These are phyloP conservation scores for Cruciata laevipes DNA, from an alignment of 257 asterid species.

Conservation along the genomic window DNA sequence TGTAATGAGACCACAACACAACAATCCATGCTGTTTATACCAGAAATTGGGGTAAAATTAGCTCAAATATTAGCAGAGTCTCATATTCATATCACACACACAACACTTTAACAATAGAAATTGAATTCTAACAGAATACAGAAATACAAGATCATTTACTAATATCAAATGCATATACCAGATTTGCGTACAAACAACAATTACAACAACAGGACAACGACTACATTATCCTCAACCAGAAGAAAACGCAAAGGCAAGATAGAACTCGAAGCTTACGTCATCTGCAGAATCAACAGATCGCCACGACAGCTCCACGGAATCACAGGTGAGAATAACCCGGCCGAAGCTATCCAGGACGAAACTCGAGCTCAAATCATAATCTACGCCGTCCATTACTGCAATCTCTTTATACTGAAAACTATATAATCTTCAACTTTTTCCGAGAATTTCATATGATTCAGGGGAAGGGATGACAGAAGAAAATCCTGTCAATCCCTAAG, in stretches of 20 bases:
- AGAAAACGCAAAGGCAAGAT: background rate
- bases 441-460: background rate
- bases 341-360: constrained; percentile 59
- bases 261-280: constrained; percentile 35
- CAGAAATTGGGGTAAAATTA: constrained; percentile 6
- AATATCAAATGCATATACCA: background rate
- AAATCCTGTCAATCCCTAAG: background rate
- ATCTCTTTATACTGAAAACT: constrained; percentile 14
- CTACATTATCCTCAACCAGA: background rate
- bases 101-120: background rate
- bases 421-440: too few species aligned
- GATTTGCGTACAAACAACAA: background rate
- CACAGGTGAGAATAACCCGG: constrained; percentile 56
- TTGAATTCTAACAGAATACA: background rate
- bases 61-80: background rate
- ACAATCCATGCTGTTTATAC: constrained; percentile 44
- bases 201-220: background rate
- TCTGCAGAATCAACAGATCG: constrained; percentile 36
- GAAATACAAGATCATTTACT: background rate
- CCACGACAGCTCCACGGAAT: constrained; percentile 63
- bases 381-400: constrained; percentile 27
- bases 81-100: background rate
- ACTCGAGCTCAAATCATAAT: constrained; percentile 40
- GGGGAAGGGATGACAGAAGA: background rate
- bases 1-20: constrained; percentile 45